Conservation (phyloP, 2,329 filamentous ascomycete genomes). For the Aspergillus texensis region DNA sequence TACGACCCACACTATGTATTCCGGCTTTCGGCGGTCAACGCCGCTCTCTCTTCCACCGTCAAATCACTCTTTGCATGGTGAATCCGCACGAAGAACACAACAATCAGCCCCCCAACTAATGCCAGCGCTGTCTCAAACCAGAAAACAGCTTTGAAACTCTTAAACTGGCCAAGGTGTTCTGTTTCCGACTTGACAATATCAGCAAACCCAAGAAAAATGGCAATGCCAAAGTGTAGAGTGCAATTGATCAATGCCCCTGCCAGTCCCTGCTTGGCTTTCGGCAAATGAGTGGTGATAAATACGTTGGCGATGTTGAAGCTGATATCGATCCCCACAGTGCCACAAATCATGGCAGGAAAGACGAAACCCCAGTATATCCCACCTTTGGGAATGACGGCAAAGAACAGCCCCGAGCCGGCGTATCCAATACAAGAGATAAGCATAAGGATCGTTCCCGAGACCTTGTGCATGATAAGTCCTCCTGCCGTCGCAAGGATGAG, state of each 20-base stretch:
- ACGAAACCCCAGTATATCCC: conserved; percentile 72
- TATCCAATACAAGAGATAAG: conserved; percentile 64
- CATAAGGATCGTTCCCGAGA: conserved; percentile 66
- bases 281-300: conserved; percentile 74
- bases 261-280: conserved; percentile 67
- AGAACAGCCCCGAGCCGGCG: conserved; percentile 61
- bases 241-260: conserved; percentile 73
- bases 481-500: conserved; percentile 65
- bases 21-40: neutral
- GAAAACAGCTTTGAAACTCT: conserved; percentile 67
- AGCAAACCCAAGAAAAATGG: conserved; percentile 69
- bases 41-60: neutral
- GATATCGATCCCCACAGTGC: conserved; percentile 74
- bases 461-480: conserved; percentile 67
- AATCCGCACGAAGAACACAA: conserved; percentile 6
- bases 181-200: conserved; percentile 63
- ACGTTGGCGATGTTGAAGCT: conserved; percentile 75
- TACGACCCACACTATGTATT: neutral
- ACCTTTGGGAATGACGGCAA: conserved; percentile 63
- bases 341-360: conserved; percentile 64
- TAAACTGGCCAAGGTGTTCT: conserved; percentile 44
- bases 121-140: conserved; percentile 65
- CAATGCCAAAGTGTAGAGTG: conserved; percentile 71
- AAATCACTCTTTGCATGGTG: neutral
- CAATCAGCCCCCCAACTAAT: conserved; percentile 38